Evolutionary conservation across 2,329 filamentous ascomycete genomes (phyloP), one percentile per base, ranked within the genome.

Genomic region (Aspergillus pseudoterreus): DNA sequence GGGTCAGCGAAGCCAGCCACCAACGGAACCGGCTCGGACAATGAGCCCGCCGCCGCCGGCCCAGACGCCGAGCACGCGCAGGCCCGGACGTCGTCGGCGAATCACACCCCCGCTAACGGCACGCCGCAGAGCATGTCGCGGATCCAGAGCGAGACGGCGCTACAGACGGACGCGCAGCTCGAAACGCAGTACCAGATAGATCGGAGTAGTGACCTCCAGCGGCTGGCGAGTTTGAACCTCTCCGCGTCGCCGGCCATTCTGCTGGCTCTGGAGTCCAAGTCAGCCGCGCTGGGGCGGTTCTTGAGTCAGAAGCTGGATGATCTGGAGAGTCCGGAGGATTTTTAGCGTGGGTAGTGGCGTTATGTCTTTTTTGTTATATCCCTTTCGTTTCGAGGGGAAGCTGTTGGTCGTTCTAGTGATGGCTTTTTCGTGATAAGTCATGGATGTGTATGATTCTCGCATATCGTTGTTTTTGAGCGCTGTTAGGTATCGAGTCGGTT

Each of bases 271-370:
- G 72, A 74, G 50, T 73, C 71, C 6, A 74, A 74, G 54, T 73
- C 70, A 19, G 72, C 71, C 2, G 72, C 71, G 4, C 50, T 74
- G 39, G 71, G 69, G 6, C 62, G 64, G 10, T 74, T 74, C 46
- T 60, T 74, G 11, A 62, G 69, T 10, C 67, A 72, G 47, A 74
- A 74, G 46, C 44, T 74, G 21, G 57, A 64, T 45, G 71, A 73
- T 53, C 55, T 74, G 17, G 70, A 72, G 53, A 71, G 68, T 42
- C 72, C 72, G 0, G 72, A 74, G 33, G 72, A 74, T 53, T 74
- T 74, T 47, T 74, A 55, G 58, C 10, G 55, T 11, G 52, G 51
- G 41, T 35, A 38, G 2, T 17, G 14, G 35, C 35, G 5, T 30
- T 30, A 11, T 11, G 9, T 15, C 15, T 9, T 38, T 36, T 38